phyloP scores from a whole-genome alignment of 2,329 filamentous ascomycete species.

The Exophiala aquamarina region DNA sequence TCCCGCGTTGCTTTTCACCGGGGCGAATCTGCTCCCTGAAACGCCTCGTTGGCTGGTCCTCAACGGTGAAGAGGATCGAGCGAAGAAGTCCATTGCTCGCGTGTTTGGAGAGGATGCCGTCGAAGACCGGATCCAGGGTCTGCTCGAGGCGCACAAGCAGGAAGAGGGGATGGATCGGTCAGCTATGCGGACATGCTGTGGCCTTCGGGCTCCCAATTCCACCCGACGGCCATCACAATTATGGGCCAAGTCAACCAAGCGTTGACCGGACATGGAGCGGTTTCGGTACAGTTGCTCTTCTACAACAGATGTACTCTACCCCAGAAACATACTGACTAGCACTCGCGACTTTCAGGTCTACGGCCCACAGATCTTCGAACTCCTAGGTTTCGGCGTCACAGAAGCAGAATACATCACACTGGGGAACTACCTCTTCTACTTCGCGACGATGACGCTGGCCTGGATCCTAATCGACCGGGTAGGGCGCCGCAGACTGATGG shows the following conservation, averaged over 20 bases:
- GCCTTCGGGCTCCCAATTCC: constrained; percentile 56
- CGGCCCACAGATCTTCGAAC: constrained; percentile 63
- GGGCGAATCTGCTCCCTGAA: constrained; percentile 57
- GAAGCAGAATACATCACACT: constrained; percentile 58
- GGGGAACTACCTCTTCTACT: constrained; percentile 62
- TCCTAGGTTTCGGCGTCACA: constrained; percentile 55
- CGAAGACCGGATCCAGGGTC: constrained; percentile 49
- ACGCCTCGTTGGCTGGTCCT: constrained; percentile 59
- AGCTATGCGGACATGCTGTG: constrained; percentile 60
- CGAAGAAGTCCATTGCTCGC: constrained; percentile 46
- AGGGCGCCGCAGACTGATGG: constrained; percentile 31
- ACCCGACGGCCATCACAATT: constrained; percentile 60
- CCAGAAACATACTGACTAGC: too few species aligned
- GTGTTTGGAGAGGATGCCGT: constrained; percentile 54
- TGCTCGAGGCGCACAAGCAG: constrained; percentile 51
- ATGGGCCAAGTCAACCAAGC: constrained; percentile 66
- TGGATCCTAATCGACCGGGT: constrained; percentile 55
- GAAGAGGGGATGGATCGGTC: constrained; percentile 47
- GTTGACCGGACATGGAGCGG: constrained; percentile 58
- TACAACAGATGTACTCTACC: background rate
- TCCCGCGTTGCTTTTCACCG: constrained; percentile 53
- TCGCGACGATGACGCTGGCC: constrained; percentile 61
- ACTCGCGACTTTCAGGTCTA: too few species aligned
- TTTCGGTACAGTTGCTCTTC: constrained; percentile 54
- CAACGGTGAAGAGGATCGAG: constrained; percentile 51